Evolutionary conservation across 2,329 filamentous ascomycete genomes (phyloP).

Genomic region (Phialophora expanda): DNA sequence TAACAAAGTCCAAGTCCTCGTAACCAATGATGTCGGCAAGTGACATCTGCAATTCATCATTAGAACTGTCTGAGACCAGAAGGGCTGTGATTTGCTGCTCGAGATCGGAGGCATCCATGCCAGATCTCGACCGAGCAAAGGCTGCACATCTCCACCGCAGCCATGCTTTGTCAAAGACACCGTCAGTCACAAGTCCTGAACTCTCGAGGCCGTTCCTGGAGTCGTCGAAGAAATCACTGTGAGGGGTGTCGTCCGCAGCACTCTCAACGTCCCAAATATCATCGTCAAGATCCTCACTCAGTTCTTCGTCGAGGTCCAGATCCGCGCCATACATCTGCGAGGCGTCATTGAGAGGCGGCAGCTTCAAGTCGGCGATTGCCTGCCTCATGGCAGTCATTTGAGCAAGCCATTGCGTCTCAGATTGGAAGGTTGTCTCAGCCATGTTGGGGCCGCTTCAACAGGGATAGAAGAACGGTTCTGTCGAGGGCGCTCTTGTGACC

Average conservation of each 20-base stretch:
- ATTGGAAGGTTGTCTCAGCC: slow-evolving; percentile 33
- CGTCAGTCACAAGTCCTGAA: slow-evolving; percentile 41
- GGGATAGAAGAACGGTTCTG: neutral
- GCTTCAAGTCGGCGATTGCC: slow-evolving; percentile 74
- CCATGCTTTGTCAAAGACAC: slow-evolving; percentile 69
- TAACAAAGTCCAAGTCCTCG: slow-evolving; percentile 90
- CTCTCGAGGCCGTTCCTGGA: slow-evolving; percentile 53
- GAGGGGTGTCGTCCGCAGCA: slow-evolving; percentile 33
- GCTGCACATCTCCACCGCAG: slow-evolving; percentile 69
- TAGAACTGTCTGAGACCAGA: slow-evolving; percentile 70
- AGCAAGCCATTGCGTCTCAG: slow-evolving; percentile 76
- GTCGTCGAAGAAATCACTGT: slow-evolving; percentile 71
- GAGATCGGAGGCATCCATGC: slow-evolving; percentile 71
- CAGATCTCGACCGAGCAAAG: slow-evolving; percentile 69
- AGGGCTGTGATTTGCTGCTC: slow-evolving; percentile 77
- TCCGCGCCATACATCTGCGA: slow-evolving; percentile 61
- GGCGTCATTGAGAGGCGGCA: slow-evolving; percentile 55
- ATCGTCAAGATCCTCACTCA: slow-evolving; percentile 68
- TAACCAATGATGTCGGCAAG: slow-evolving; percentile 91
- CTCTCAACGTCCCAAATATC: slow-evolving; percentile 90
- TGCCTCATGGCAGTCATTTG: slow-evolving; percentile 86
- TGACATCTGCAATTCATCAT: slow-evolving; percentile 89
- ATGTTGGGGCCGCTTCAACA: slow-evolving; percentile 23
- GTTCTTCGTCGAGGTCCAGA: slow-evolving; percentile 62
- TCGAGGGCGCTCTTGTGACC: neutral